These are phyloP conservation scores for Auriscalpium microsporum DNA, from an alignment of 768 basidiomycete genomes.

Conservation along the genomic window DNA sequence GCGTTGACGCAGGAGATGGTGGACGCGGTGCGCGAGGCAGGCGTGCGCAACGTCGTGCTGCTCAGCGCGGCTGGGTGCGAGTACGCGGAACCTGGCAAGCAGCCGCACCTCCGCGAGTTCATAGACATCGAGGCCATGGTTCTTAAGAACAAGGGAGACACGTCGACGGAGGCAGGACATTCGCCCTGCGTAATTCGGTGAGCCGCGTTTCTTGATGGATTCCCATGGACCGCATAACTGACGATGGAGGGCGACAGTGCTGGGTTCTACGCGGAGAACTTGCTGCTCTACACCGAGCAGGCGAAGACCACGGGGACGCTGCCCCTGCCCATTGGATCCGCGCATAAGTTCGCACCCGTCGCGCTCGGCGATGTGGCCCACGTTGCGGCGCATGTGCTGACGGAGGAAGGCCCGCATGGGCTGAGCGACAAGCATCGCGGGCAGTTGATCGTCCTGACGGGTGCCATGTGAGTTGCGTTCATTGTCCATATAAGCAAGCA, in stretches of 20 bases:
- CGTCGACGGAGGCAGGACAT: too few relatives aligned
- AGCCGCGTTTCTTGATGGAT: too few relatives aligned
- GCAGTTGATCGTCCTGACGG: slow-evolving; percentile 2
- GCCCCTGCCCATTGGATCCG: background rate
- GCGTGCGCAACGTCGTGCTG: slow-evolving; percentile 19
- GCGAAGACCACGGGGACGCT: too few relatives aligned
- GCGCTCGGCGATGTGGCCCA: slow-evolving; percentile 24
- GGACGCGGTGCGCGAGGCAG: slow-evolving; percentile 17
- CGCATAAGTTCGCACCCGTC: slow-evolving; percentile 22
- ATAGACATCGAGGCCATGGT: slow-evolving; percentile 23
- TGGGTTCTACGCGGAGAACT: too few relatives aligned
- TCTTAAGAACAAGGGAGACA: slow-evolving; percentile 18
- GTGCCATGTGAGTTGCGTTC: too few relatives aligned
- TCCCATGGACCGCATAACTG: too few relatives aligned
- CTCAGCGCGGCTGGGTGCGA: slow-evolving; percentile 21
- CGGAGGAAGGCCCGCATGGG: slow-evolving; percentile 23
- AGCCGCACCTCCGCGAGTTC: slow-evolving; percentile 26
- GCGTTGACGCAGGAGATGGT: slow-evolving; percentile 12
- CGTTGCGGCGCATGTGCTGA: slow-evolving; percentile 20
- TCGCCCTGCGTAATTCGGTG: too few relatives aligned
- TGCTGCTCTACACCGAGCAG: too few relatives aligned
- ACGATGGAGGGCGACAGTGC: too few relatives aligned
- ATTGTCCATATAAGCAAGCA: too few relatives aligned
- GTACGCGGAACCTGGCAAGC: slow-evolving; percentile 23
- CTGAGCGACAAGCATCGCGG: slow-evolving; percentile 22